These are phyloP conservation scores for Sideroxylon spinosum DNA, from an alignment of 179 eudicot species.

Conservation along the genomic window DNA sequence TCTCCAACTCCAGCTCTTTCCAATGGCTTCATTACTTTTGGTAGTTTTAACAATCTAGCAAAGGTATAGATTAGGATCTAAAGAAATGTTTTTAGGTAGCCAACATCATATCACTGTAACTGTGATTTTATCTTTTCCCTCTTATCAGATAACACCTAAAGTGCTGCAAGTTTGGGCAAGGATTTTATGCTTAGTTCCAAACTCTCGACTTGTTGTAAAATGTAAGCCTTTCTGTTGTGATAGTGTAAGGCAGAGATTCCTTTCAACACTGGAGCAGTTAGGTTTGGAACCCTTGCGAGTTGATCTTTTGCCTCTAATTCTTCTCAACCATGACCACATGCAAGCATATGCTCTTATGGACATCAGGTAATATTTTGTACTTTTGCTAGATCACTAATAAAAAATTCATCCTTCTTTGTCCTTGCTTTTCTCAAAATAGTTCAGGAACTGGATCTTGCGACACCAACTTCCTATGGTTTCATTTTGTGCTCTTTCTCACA, in stretches of 20 bases:
- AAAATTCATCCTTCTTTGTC: background rate
- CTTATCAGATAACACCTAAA: slow-evolving; percentile 81
- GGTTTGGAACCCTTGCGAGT: slow-evolving; percentile 89
- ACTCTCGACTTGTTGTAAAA: slow-evolving; percentile 91
- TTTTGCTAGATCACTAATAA: background rate
- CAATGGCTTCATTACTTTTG: slow-evolving; percentile 92
- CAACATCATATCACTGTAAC: background rate
- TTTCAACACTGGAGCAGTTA: slow-evolving; percentile 80
- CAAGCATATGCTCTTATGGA: slow-evolving; percentile 98
- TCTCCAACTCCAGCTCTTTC: slow-evolving; percentile 78
- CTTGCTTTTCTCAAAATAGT: background rate
- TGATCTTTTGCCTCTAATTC: slow-evolving; percentile 91
- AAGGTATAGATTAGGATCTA: slow-evolving; percentile 48
- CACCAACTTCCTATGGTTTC: background rate
- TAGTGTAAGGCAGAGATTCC: slow-evolving; percentile 78
- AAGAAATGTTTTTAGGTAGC: background rate
- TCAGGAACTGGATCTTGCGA: background rate
- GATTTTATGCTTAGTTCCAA: slow-evolving; percentile 84
- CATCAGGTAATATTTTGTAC: slow-evolving; percentile 54
- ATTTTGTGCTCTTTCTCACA: background rate
- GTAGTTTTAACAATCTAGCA: slow-evolving; percentile 95
- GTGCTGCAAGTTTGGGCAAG: slow-evolving; percentile 96
- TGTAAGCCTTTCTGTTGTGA: slow-evolving; percentile 96
- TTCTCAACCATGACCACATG: slow-evolving; percentile 97
- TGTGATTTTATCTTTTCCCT: slow-evolving; percentile 1